Conservation (phyloP, 2,329 filamentous ascomycete species). For the Graphilbum ipis-grandicollis region DNA sequence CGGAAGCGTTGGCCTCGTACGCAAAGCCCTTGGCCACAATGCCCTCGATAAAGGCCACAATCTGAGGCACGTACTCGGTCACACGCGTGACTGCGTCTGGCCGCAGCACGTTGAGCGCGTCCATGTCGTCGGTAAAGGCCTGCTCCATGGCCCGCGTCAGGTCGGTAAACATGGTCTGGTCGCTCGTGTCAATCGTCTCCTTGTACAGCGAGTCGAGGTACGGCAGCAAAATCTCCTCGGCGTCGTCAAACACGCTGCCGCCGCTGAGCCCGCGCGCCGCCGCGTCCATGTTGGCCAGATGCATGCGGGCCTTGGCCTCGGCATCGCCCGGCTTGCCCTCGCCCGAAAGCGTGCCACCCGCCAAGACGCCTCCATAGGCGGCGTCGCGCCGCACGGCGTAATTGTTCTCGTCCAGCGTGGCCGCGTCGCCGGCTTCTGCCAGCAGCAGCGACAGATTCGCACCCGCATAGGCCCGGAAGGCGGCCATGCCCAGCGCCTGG, state of each 20-base stretch:
- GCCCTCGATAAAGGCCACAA: conserved; percentile 41
- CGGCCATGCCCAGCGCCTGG: conserved; percentile 7
- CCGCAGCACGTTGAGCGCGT: conserved; percentile 44
- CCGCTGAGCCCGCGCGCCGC: conserved; percentile 10
- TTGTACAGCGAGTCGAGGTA: conserved; percentile 44
- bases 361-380: conserved; percentile 11
- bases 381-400: conserved; percentile 8
- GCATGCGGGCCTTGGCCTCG: conserved; percentile 13
- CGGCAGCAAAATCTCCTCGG: conserved; percentile 45
- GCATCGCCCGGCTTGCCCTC: conserved; percentile 10
- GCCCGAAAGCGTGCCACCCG: conserved; percentile 9
- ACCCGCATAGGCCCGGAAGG: conserved; percentile 10
- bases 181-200: conserved; percentile 35
- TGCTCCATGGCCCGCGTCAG: conserved; percentile 48
- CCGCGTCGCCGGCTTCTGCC: not conserved
- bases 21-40: conserved; percentile 50
- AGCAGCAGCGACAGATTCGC: conserved; percentile 11
- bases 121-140: conserved; percentile 53
- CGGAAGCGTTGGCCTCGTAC: conserved; percentile 45
- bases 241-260: conserved; percentile 33
- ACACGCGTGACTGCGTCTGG: conserved; percentile 49
- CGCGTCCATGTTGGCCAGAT: conserved; percentile 11
- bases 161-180: conserved; percentile 50
- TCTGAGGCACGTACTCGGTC: conserved; percentile 50
- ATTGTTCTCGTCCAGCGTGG: conserved; percentile 5